Percentiles rank a stretch among this genome's conserved stretches.
Evolutionary conservation across 495 filamentous ascomycete genomes (phyloP).

Genomic region (Podospora tetraspora): DNA sequence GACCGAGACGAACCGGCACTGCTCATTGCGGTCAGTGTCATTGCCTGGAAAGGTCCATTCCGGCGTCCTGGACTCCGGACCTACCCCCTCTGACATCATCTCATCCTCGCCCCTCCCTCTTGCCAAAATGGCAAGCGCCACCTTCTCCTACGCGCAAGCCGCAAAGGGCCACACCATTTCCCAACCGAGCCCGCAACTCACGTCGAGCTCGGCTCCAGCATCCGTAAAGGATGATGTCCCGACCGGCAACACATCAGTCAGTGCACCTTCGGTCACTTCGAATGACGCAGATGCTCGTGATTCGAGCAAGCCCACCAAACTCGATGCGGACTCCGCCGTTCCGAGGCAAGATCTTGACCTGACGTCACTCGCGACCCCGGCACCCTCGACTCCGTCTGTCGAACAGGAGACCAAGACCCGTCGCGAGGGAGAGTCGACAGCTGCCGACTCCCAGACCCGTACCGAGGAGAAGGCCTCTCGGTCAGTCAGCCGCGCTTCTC

Average conservation of each 20-base stretch:
- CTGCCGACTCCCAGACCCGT: constrained; percentile 13
- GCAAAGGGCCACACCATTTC: constrained; percentile 65
- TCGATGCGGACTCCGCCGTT: constrained; percentile 15
- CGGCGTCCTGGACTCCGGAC: background rate
- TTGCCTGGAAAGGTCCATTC: constrained; percentile 11
- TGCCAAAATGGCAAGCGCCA: constrained; percentile 34
- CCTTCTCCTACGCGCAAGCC: constrained; percentile 93
- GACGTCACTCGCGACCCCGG: constrained; percentile 20
- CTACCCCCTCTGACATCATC: background rate
- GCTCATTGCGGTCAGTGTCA: background rate
- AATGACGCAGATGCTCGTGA: constrained; percentile 50
- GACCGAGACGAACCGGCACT: constrained; percentile 13
- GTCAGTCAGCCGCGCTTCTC: constrained; percentile 34
- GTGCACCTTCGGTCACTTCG: constrained; percentile 52
- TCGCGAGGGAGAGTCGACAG: constrained; percentile 20
- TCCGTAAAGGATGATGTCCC: constrained; percentile 58
- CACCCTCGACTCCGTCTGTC: constrained; percentile 21
- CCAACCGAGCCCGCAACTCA: constrained; percentile 54
- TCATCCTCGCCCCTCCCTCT: background rate
- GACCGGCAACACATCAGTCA: constrained; percentile 39
- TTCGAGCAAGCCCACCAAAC: constrained; percentile 27
- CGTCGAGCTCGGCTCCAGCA: constrained; percentile 61
- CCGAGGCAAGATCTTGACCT: constrained; percentile 24
- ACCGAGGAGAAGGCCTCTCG: constrained; percentile 26
- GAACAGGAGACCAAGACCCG: constrained; percentile 25